phyloP scores from a whole-genome alignment of 352 stramenopile species.

The Globisporangium ultimum region DNA sequence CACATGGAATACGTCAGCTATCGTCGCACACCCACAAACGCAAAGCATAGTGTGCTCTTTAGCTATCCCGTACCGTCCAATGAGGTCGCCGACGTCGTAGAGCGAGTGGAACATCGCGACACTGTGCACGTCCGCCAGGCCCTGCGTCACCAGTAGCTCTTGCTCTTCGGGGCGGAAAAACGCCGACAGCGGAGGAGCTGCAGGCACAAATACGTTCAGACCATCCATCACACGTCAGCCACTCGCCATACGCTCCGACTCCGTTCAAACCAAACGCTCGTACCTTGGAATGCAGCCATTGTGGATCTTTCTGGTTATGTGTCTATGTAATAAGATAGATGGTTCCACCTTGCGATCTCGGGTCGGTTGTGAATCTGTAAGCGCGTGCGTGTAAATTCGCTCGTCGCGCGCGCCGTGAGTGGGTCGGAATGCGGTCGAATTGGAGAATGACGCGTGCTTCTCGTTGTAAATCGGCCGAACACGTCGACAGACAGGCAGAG shows the following conservation, averaged over 20 bases:
- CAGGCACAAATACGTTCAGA: constrained; percentile 6
- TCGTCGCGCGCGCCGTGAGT: not conserved
- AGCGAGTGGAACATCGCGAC: constrained; percentile 86
- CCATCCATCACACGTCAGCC: too few relatives aligned
- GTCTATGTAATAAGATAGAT: too few relatives aligned
- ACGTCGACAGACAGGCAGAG: too few relatives aligned
- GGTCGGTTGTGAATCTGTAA: not conserved
- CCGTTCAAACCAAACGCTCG: too few relatives aligned
- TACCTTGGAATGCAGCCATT: constrained; percentile 80
- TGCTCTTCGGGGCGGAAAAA: constrained; percentile 86
- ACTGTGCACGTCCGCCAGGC: constrained; percentile 75
- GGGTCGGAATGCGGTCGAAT: not conserved
- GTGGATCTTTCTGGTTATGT: not conserved
- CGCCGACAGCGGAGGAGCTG: constrained; percentile 80
- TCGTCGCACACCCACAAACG: not conserved
- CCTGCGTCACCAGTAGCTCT: constrained; percentile 78
- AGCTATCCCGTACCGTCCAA: constrained; percentile 40
- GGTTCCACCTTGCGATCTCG: too few relatives aligned
- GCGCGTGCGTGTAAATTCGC: not conserved
- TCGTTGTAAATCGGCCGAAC: not conserved
- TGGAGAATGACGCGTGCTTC: not conserved
- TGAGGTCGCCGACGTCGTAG: constrained; percentile 86
- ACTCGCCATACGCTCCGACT: too few relatives aligned
- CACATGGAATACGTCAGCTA: not conserved
- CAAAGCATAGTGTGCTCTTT: too few relatives aligned